phyloP scores from a whole-genome alignment of 2,329 filamentous ascomycete species.

The Malbranchea zuffiana region DNA sequence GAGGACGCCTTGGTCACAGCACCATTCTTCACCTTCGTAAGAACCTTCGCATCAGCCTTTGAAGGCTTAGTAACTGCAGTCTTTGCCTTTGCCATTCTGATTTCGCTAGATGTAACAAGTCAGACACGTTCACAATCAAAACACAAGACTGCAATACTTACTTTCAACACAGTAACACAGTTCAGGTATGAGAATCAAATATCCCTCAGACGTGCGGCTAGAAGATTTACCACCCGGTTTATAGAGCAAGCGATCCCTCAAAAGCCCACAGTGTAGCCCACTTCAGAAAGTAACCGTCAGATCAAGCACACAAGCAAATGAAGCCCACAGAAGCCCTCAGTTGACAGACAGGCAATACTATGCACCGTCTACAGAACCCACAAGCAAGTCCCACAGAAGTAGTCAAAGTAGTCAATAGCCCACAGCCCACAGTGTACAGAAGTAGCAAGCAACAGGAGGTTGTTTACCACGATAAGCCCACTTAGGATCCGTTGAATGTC shows the following conservation, averaged over 20 bases:
- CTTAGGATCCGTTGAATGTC: neutral
- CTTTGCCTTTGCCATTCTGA: conserved; percentile 39
- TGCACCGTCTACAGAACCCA: conserved; percentile 33
- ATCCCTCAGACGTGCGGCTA: conserved; percentile 8
- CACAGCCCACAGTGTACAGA: conserved; percentile 33
- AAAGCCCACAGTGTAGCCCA: conserved; percentile 18
- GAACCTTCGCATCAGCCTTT: conserved; percentile 33
- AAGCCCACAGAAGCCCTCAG: conserved; percentile 25
- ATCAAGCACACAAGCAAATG: conserved; percentile 11
- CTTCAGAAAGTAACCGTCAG: conserved; percentile 7
- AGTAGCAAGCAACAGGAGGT: conserved; percentile 23
- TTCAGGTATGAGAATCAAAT: too few relatives aligned
- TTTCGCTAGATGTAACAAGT: conserved; percentile 17
- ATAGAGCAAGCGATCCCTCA: conserved; percentile 4
- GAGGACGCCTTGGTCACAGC: conserved; percentile 37
- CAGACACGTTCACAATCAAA: conserved; percentile 17
- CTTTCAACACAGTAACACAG: too few relatives aligned
- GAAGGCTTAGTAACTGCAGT: conserved; percentile 25
- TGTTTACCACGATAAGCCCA: conserved; percentile 6
- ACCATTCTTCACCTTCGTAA: conserved; percentile 39
- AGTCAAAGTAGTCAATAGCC: conserved; percentile 32
- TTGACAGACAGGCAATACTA: conserved; percentile 31
- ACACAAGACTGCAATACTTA: too few relatives aligned
- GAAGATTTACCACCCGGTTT: conserved; percentile 7
- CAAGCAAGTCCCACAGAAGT: conserved; percentile 33